Evolutionary conservation across 352 stramenopile species (phyloP), one percentile per base, ranked within the genome.

Genomic region (Aphanomyces cochlioides): DNA sequence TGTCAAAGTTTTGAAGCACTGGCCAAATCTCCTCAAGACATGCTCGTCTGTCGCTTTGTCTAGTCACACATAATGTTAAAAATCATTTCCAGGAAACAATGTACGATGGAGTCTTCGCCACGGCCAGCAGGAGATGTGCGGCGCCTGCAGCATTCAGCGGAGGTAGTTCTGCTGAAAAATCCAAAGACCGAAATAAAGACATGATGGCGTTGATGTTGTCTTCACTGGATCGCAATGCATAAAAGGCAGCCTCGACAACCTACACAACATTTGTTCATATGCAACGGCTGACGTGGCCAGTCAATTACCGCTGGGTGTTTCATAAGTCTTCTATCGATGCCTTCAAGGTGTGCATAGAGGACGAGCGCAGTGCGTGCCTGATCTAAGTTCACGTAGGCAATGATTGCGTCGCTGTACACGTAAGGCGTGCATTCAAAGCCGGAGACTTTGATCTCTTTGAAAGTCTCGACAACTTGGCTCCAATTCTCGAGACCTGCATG

Each of bases 381-480:
- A 15, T 37, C 64, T 17, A 40, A 15, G 19, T 50, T 4, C 15
- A 50, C 47, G 40, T 70, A 70, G 40, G 64, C 64, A 12, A 28
- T 12, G 1, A 70, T 53, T 21, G 47, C 64, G 34, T 58, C 47
- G 39, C 43, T 50, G 39, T 63, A 70, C 15, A 70, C 53, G 21
- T 56, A 61, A 7, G n/a, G n/a, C 34, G 64, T 50, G 64, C 64
- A 70, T 50, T 34, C 10, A 13, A 70, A 19, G 13, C 64, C 64
- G n/a, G 39, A 19, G 3, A 58, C 38, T 36, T 63, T 60, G 47
- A 53, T 34, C 13, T 59, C 12, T 36, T 70, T 63, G 39, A 70
- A 70, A 17, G 28, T 45, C 7, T 70, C 64, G 39, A 70, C n/a
- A 36, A 70, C 64, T 10, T 21, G 36, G 4, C 3, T 10, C 45